Evolutionary conservation across 495 filamentous ascomycete species (phyloP).

Genomic region (Antarctomyces pellizariae): DNA sequence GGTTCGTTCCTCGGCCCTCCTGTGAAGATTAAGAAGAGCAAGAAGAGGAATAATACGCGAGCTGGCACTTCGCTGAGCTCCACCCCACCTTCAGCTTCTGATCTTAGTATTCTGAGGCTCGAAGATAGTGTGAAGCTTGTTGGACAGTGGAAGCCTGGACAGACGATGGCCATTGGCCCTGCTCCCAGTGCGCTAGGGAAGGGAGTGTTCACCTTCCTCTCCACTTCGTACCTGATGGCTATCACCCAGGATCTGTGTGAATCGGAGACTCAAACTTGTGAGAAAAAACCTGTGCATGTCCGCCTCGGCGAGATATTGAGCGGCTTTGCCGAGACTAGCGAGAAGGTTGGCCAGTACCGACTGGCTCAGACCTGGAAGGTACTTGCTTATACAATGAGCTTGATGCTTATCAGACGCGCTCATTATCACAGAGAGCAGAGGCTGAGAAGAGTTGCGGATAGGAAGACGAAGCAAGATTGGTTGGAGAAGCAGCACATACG

Average conservation of each 20-base stretch:
- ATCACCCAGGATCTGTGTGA: conserved; percentile 13
- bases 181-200: conserved; percentile 29
- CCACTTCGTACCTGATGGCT: conserved; percentile 28
- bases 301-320: conserved; percentile 30
- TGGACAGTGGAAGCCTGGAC: conserved; percentile 27
- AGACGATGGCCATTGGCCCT: conserved; percentile 36
- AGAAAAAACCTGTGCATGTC: conserved; percentile 17
- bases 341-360: conserved; percentile 31
- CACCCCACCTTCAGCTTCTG: conserved; percentile 32
- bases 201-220: conserved; percentile 32
- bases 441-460: conserved; percentile 9
- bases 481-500: conserved; percentile 3
- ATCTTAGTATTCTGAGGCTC: conserved; percentile 28
- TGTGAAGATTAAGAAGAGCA: conserved; percentile 15
- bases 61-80: conserved; percentile 20
- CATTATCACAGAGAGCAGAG: conserved; percentile 28
- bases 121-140: conserved; percentile 36
- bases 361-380: conserved; percentile 59
- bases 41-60: conserved; percentile 17
- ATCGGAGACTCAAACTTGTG: conserved; percentile 4
- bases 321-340: conserved; percentile 36
- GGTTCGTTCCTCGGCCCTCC: conserved; percentile 32
- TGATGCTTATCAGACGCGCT: conserved; percentile 33
- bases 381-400: conserved; percentile 32
- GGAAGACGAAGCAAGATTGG: conserved; percentile 12